phyloP scores from a whole-genome alignment of 1,284 basidiomycete genomes.

The Leccinum pallidistipes region DNA sequence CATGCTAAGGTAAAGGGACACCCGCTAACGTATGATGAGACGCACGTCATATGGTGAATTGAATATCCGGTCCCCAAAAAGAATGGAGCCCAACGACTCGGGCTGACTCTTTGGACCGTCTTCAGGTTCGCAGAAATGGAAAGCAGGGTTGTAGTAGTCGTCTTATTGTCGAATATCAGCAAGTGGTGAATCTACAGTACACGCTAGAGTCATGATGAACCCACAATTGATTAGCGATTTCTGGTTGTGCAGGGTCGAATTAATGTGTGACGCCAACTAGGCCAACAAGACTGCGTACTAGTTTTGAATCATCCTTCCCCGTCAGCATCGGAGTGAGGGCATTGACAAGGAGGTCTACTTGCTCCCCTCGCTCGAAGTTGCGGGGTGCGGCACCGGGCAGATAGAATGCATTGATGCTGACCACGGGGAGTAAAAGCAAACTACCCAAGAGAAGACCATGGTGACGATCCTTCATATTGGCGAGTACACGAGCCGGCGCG shows the following conservation, averaged over 20 bases:
- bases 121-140: slow-evolving; percentile 86
- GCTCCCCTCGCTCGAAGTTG: slow-evolving; percentile 70
- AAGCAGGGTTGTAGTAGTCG: slow-evolving; percentile 85
- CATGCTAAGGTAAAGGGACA: slow-evolving; percentile 8
- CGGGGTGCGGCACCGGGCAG: slow-evolving; percentile 79
- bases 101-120: slow-evolving; percentile 78
- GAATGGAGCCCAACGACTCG: slow-evolving; percentile 89
- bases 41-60: slow-evolving; percentile 85
- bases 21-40: slow-evolving; percentile 16
- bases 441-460: slow-evolving; percentile 14
- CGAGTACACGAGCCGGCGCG: slow-evolving; percentile 1
- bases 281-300: slow-evolving; percentile 50
- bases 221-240: slow-evolving; percentile 83
- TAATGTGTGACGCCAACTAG: slow-evolving; percentile 8
- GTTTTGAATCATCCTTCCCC: slow-evolving; percentile 69
- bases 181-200: neutral
- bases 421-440: slow-evolving; percentile 21
- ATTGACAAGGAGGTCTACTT: slow-evolving; percentile 81
- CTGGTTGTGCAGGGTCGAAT: slow-evolving; percentile 38
- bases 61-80: slow-evolving; percentile 96
- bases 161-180: slow-evolving; percentile 42
- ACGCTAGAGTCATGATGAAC: slow-evolving; percentile 21
- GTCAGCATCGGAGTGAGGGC: slow-evolving; percentile 84
- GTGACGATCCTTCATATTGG: slow-evolving; percentile 22
- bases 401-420: slow-evolving; percentile 54